Percentiles rank a stretch among this genome's conserved stretches.
phyloP scores from a whole-genome alignment of 2,329 filamentous ascomycete genomes.

The Dothideomycetes sp. region DNA sequence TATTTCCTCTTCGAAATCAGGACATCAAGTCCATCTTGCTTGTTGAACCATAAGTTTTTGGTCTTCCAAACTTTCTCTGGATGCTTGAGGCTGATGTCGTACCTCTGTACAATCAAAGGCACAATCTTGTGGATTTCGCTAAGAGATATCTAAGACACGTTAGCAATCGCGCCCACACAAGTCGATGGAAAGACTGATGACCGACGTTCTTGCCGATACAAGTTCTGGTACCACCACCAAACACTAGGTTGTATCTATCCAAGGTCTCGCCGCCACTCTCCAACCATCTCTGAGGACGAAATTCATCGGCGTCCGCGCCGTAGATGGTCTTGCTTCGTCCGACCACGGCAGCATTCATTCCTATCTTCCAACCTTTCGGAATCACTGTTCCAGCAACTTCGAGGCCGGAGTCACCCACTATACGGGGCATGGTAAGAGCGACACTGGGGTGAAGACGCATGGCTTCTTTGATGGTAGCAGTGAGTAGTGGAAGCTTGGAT shows the following conservation, averaged over 20 bases:
- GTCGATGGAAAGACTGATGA: too few species aligned
- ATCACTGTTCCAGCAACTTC: conserved; percentile 26
- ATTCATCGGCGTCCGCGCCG: conserved; percentile 30
- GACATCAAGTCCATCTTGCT: neutral
- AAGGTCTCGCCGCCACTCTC: conserved; percentile 18
- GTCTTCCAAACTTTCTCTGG: neutral
- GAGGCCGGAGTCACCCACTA: conserved; percentile 25
- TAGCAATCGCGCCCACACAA: too few species aligned
- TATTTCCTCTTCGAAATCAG: neutral
- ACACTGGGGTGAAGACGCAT: conserved; percentile 39
- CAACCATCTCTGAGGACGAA: conserved; percentile 39
- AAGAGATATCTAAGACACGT: conserved; percentile 20
- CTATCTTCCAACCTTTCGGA: conserved; percentile 33
- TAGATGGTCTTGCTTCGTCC: conserved; percentile 34
- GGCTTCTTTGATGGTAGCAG: conserved; percentile 44
- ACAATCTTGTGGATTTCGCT: conserved; percentile 19
- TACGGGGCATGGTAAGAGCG: conserved; percentile 27
- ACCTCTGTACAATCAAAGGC: conserved; percentile 21
- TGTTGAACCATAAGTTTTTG: conserved; percentile 2
- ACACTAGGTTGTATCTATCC: conserved; percentile 18
- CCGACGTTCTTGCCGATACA: conserved; percentile 29
- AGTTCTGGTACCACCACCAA: conserved; percentile 28
- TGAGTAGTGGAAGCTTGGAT: conserved; percentile 35
- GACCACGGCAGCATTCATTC: conserved; percentile 37
- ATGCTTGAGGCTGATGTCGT: conserved; percentile 13